These are phyloP conservation scores for Pseudogymnoascus sp. DNA, from an alignment of 2,329 filamentous ascomycete genomes.

Conservation along the genomic window DNA sequence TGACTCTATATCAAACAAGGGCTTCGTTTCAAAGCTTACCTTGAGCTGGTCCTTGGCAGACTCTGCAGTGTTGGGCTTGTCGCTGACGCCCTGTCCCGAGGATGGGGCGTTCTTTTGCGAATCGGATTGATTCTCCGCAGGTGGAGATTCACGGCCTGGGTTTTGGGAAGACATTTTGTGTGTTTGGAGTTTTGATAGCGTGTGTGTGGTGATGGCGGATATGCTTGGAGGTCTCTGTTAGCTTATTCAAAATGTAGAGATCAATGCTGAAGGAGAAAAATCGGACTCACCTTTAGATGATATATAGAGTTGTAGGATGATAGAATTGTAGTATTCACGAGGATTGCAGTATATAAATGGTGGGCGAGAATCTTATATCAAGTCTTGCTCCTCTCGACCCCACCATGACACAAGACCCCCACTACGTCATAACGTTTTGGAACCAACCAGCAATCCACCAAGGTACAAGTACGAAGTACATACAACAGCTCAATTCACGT, in stretches of 20 bases:
- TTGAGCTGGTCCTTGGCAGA: conserved; percentile 43
- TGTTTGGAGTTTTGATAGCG: neutral
- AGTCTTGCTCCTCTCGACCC: neutral
- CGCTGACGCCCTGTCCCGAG: conserved; percentile 51
- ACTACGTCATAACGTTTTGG: neutral
- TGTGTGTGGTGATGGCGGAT: neutral
- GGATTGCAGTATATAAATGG: neutral
- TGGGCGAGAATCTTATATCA: neutral
- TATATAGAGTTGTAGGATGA: neutral
- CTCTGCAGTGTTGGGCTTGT: conserved; percentile 44
- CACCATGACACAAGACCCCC: conserved; percentile 9
- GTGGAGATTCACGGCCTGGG: conserved; percentile 69
- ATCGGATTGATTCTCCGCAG: conserved; percentile 60
- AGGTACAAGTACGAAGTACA: conserved; percentile 3
- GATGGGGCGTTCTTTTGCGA: conserved; percentile 48
- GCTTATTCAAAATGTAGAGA: neutral
- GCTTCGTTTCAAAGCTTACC: conserved; percentile 29
- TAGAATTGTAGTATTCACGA: neutral
- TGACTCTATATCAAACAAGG: neutral
- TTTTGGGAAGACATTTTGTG: conserved; percentile 40
- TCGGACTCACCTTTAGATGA: neutral
- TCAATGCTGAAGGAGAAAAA: neutral
- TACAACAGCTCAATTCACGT: neutral
- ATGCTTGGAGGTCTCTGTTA: neutral
- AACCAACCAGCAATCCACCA: neutral